phyloP scores from a whole-genome alignment of 192 early-diverging fungal genomes.

The Backusella westeae region DNA sequence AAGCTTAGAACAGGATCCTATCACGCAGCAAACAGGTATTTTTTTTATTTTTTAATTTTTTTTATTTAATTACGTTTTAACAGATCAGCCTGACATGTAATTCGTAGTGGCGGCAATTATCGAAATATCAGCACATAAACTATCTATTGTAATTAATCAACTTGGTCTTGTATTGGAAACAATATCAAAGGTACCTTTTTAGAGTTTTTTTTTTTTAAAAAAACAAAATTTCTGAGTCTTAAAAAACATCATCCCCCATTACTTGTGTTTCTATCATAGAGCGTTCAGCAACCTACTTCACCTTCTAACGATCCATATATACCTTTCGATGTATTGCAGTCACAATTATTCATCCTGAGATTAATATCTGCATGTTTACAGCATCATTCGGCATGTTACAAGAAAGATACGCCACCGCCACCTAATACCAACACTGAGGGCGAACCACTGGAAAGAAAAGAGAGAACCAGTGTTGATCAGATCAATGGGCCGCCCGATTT shows the following conservation, averaged over 20 bases:
- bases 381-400: constrained; percentile 43
- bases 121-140: constrained; percentile 27
- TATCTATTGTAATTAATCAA: constrained; percentile 22
- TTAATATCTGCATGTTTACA: constrained; percentile 81
- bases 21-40: constrained; percentile 27
- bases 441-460: not conserved
- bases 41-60: not conserved
- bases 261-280: not conserved
- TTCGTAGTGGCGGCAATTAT: constrained; percentile 31
- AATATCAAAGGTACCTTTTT: constrained; percentile 19
- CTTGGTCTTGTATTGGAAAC: constrained; percentile 18
- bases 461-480: not conserved
- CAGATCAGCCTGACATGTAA: not conserved
- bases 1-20: constrained; percentile 26
- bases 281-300: not conserved
- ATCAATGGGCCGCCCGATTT: not conserved
- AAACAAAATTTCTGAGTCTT: not conserved
- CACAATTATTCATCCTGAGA: constrained; percentile 81
- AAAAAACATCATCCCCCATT: not conserved
- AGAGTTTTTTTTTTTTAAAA: not conserved
- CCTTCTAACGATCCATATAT: not conserved
- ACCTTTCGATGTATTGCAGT: constrained; percentile 53
- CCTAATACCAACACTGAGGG: not conserved
- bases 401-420: not conserved
- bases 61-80: not conserved